Evolutionary conservation across 768 basidiomycete genomes (phyloP), one percentile per base, ranked within the genome.

Genomic region (Mycena belliarum): DNA sequence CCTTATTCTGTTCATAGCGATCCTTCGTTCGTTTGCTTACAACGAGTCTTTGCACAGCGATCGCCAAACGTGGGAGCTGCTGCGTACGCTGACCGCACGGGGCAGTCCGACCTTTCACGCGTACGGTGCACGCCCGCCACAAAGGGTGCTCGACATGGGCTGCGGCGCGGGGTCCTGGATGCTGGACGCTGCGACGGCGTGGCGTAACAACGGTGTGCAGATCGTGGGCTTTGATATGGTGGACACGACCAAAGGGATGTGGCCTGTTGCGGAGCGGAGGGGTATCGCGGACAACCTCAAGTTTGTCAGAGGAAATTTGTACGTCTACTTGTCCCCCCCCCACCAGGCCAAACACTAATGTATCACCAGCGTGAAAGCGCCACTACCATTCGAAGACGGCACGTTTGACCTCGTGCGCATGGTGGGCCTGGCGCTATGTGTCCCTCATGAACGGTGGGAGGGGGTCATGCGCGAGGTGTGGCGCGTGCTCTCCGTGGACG

Each of bases 141-240:
- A 59, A 0, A 60, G 70, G 20, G 79, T 85, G 28, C 74, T 85
- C 6, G 84, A 86, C 62, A 65, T 85, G 3, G 84, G 84, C 1
- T 84, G 82, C 59, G 83, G 84, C 2, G 56, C 77, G 33, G 82
- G 83, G 4, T 57, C 70, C 25, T 85, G 84, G 84, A 75, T 79
- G 15, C 62, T 75, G 0, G 72, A 81, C 20, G 81, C 85, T 0
- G 83, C 81, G 8, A 67, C 64, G 29, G 62, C 65, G 37, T 85
- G 84, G 84, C 75, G 73, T 16, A 64, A 66, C 6, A 65, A 67
- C 44, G 68, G 70, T n/a, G 76, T 80, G 35, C 71, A 71, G n/a
- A 73, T 85, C 38, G 75, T 74, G 5, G 68, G 68, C 0, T 52
- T 69, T 9, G 68, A 69, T 35, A 65, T 65, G 61, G 66, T 65